Conservation (phyloP, 1,139 yeast genomes). For the Nakaseomyces glabratus region DNA sequence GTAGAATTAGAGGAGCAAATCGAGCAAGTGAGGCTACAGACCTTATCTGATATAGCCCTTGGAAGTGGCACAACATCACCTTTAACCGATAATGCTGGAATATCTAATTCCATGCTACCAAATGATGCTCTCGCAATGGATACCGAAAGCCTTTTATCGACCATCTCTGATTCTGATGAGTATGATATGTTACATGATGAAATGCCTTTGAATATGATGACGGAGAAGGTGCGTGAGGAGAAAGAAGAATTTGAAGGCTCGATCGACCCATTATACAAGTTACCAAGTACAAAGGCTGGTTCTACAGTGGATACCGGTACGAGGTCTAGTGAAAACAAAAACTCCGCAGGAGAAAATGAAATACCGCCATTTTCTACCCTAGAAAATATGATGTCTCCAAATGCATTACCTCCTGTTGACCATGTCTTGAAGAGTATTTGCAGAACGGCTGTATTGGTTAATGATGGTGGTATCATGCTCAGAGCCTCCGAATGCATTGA, state of each 20-base stretch:
- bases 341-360: not conserved
- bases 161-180: slow-evolving; percentile 8
- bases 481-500: slow-evolving; percentile 53
- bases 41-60: slow-evolving; percentile 4
- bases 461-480: slow-evolving; percentile 55
- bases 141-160: slow-evolving; percentile 3
- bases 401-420: slow-evolving; percentile 47
- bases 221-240: slow-evolving; percentile 5
- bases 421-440: slow-evolving; percentile 48
- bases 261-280: slow-evolving; percentile 6
- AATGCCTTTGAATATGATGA: slow-evolving; percentile 7
- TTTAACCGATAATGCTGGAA: not conserved
- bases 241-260: slow-evolving; percentile 8
- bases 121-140: not conserved
- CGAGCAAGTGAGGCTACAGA: slow-evolving; percentile 6
- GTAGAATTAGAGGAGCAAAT: slow-evolving; percentile 5
- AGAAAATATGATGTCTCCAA: slow-evolving; percentile 46
- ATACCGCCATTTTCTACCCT: slow-evolving; percentile 30
- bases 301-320: too few relatives aligned
- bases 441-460: slow-evolving; percentile 51
- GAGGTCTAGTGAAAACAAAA: not conserved
- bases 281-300: not conserved
- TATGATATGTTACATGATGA: slow-evolving; percentile 6
- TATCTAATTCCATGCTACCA: not conserved
- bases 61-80: slow-evolving; percentile 4